These are phyloP conservation scores for Diversispora eburnea DNA, from an alignment of 192 early-diverging fungal species.

Conservation along the genomic window DNA sequence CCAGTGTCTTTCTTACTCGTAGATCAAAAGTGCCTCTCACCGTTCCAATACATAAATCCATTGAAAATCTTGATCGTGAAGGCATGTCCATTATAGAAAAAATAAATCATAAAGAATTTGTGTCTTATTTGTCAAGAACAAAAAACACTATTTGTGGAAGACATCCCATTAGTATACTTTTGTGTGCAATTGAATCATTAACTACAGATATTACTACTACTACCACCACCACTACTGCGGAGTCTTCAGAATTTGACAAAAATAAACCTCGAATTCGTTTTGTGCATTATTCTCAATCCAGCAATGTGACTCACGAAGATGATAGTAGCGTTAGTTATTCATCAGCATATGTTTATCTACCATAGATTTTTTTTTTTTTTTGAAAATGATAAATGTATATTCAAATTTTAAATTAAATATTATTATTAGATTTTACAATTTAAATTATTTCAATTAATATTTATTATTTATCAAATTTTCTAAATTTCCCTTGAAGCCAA, in stretches of 20 bases:
- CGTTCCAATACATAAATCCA: slow-evolving; percentile 72
- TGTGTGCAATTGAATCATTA: slow-evolving; percentile 60
- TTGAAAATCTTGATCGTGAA: slow-evolving; percentile 71
- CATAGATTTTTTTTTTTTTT: not conserved
- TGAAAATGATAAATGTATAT: too few relatives aligned
- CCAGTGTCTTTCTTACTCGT: slow-evolving; percentile 17
- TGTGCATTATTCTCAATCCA: slow-evolving; percentile 85
- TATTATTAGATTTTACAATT: too few relatives aligned
- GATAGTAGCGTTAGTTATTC: slow-evolving; percentile 28
- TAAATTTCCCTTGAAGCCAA: slow-evolving; percentile 97
- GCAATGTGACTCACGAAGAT: slow-evolving; percentile 34
- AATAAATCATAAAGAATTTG: slow-evolving; percentile 58
- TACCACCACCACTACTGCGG: not conserved
- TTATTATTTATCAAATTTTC: slow-evolving; percentile 44
- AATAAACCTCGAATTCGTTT: slow-evolving; percentile 53
- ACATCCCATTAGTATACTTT: slow-evolving; percentile 80
- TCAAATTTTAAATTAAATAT: too few relatives aligned
- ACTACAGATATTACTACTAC: not conserved
- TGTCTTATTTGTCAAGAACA: slow-evolving; percentile 68
- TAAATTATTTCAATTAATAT: too few relatives aligned
- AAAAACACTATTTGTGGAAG: slow-evolving; percentile 94
- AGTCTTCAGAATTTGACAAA: slow-evolving; percentile 7
- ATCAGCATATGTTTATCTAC: slow-evolving; percentile 27
- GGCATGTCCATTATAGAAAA: slow-evolving; percentile 78
- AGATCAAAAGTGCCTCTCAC: slow-evolving; percentile 19